Base-by-base conservation (phyloP, 345 rosid genomes). In the Rhizophora apiculata region DNA sequence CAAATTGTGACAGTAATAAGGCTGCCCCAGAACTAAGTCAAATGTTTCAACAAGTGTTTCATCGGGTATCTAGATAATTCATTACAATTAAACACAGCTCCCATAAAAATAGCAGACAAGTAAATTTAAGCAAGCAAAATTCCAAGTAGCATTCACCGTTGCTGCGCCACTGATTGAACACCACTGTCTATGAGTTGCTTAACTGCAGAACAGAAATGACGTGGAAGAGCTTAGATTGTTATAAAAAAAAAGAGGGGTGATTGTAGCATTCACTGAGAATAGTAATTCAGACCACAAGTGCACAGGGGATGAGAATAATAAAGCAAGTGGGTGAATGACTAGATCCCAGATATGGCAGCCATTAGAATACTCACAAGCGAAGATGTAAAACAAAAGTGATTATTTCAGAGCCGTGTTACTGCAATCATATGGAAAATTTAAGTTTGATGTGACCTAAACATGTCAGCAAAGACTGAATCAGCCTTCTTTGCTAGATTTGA, bases 21-120 rank as follows among this genome's bases (percentile, higher is more conserved):
- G 74, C 67, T 27, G 55, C 29, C 56, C 72, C 61, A 59, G 72
- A 72, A 78, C 69, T 22, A 69, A 73, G 82, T 82, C 75, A 78
- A 81, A 69, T 24, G 31, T 65, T 66, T 69, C 46, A 22, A 18
- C 27, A 52, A 68, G 46, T 18, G 31, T 63, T 64, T 69, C 46
- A 43, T 13, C 31, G 52, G 70, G 55, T 71, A 68, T 63, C 64
- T 58, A 63, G 72, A 52, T 43, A 74, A 73, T 70, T 81, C 80
- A 60, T 81, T 74, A 66, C 74, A 74, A 61, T 73, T 64, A 39
- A 74, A 75, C 71, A 49, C 34, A 66, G 71, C 49, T 46, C 56
- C 70, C 46, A 58, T 57, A 49, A 70, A 63, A 77, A 77, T 22
- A 54, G 58, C 22, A 54, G 58, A 54, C 11, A 21, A 18, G 26